Evolutionary conservation across 768 basidiomycete species (phyloP), one percentile per base, ranked within the genome.

Genomic region (Rhizopogon vulgaris): DNA sequence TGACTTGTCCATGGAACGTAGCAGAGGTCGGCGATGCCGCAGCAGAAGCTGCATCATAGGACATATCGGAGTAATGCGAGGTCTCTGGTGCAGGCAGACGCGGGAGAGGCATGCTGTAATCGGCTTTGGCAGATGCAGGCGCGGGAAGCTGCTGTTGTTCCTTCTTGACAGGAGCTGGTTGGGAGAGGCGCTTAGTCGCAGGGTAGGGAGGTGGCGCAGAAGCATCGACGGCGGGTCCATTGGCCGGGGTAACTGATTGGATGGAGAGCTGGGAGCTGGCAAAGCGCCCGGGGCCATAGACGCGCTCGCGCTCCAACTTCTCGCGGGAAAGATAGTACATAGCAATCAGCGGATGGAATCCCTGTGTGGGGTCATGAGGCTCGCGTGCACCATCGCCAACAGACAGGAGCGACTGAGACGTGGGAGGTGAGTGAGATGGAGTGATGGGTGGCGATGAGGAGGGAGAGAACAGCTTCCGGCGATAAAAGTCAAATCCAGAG

Each of bases 271-370:
- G 92, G 0, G 94, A 96, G 49, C 82, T 88, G 2, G 96, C 96
- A 69, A 99, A 99, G 56, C 90, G 84, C 3, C 94, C 94, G 0
- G 85, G 85, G 0, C 95, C 96, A 68, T 94, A 98, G 6, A 99
- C 89, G 48, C 81, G 78, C 60, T 99, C 96, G 50, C 96, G 76
- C 63, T 98, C 94, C 63, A 94, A 75, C 77, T 97, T 98, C 74
- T 99, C 96, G 49, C 91, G 77, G 4, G 94, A 90, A 17, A 99
- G 82, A 73, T 85, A 97, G 68, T 99, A 99, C 72, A 99, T 97
- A 28, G 94, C 92, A 41, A 98, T 79, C 25, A 99, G 78, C 0
- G 93, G 94, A 65, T 97, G 93, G 73, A 92, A 99, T 1, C 94
- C 96, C 49, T 81, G 74, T 12, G 92, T 95, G 4, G 95, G 94